Conservation (phyloP, 129 eudicot species). For the Pulicaria dysenterica region DNA sequence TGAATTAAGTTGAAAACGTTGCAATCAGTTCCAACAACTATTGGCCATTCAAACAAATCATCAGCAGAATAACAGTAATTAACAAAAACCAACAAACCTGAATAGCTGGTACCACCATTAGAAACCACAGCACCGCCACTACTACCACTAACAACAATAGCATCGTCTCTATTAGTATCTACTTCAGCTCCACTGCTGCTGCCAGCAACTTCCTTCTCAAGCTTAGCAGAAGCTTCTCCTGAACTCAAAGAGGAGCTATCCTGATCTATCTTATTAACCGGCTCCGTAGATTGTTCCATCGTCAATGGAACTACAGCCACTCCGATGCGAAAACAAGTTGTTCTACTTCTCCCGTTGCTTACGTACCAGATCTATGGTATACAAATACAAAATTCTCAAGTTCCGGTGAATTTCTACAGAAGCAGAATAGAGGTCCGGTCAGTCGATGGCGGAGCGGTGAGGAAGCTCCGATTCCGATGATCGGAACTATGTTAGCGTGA, state of each 20-base stretch:
- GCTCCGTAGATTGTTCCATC: conserved; percentile 36
- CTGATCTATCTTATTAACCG: conserved; percentile 24
- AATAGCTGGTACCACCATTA: conserved; percentile 39
- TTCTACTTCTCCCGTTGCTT: conserved; percentile 13
- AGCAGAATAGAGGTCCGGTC: background rate
- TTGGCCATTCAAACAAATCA: background rate
- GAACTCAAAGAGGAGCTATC: conserved; percentile 30
- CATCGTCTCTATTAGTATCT: conserved; percentile 23
- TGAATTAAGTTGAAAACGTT: conserved; percentile 17
- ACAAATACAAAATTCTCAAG: background rate
- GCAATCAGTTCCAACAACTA: background rate
- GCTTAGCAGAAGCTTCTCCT: conserved; percentile 43
- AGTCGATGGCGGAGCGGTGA: conserved; percentile 10
- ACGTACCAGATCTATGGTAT: conserved; percentile 29
- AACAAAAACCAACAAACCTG: conserved; percentile 41
- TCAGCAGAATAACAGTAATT: background rate
- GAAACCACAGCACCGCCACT: conserved; percentile 30
- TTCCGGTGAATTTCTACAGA: conserved; percentile 14
- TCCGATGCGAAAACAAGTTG: conserved; percentile 10
- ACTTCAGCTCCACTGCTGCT: conserved; percentile 21
- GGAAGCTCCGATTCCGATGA: conserved; percentile 5
- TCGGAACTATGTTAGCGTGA: conserved; percentile 1
- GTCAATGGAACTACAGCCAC: conserved; percentile 21
- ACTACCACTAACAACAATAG: conserved; percentile 1
- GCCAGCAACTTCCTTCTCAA: conserved; percentile 37